These are phyloP conservation scores for Apiospora saccharicola DNA, from an alignment of 2,329 filamentous ascomycete genomes.

Conservation along the genomic window DNA sequence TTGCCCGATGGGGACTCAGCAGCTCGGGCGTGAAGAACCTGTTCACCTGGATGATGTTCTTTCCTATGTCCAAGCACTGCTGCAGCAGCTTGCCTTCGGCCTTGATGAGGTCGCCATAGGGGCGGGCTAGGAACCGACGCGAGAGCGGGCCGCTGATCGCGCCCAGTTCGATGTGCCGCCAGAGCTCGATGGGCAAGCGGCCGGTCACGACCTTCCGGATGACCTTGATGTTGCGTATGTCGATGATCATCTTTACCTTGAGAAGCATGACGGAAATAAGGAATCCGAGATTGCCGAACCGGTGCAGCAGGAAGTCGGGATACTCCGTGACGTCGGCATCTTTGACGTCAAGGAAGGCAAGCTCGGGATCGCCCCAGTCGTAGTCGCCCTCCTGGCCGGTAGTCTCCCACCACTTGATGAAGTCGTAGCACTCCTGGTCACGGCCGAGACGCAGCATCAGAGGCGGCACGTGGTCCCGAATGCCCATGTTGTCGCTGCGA, in stretches of 20 bases:
- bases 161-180: constrained; percentile 31
- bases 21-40: constrained; percentile 30
- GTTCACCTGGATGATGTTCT: constrained; percentile 23
- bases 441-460: constrained; percentile 53
- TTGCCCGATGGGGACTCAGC: constrained; percentile 29
- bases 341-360: constrained; percentile 37
- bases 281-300: constrained; percentile 27
- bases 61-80: constrained; percentile 24
- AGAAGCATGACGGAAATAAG: constrained; percentile 33
- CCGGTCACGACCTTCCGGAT: constrained; percentile 31
- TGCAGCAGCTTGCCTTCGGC: constrained; percentile 28
- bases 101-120: constrained; percentile 20
- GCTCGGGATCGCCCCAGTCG: constrained; percentile 44
- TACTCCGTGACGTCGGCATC: constrained; percentile 35
- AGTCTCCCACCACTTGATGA: constrained; percentile 46
- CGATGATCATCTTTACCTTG: constrained; percentile 40
- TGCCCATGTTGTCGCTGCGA: constrained; percentile 53
- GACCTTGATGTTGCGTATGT: constrained; percentile 37
- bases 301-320: constrained; percentile 23
- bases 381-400: constrained; percentile 36
- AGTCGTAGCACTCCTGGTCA: constrained; percentile 60
- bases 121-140: constrained; percentile 26
- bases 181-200: constrained; percentile 33
- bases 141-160: constrained; percentile 38
- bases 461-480: constrained; percentile 49